Conservation (phyloP, 139 green algal species). For the Micractinium conductrix region DNA sequence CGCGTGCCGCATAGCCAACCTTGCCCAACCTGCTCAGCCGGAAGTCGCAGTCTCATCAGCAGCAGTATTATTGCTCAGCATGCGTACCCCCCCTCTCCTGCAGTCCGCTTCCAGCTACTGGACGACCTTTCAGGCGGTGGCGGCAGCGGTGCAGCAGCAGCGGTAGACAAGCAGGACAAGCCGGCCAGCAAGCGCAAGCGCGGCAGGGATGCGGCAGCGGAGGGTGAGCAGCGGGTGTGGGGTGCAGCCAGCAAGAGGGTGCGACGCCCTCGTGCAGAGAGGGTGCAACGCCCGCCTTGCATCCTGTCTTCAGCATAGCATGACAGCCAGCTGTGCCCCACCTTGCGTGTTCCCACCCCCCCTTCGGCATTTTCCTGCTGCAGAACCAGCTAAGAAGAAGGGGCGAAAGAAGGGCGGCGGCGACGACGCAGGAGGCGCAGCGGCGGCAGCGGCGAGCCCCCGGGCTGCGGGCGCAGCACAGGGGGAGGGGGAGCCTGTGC, state of each 20-base stretch:
- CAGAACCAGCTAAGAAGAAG: conserved; percentile 31
- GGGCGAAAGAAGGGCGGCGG: conserved; percentile 17
- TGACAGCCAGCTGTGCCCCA: background rate
- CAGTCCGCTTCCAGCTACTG: conserved; percentile 28
- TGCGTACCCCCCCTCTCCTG: no score
- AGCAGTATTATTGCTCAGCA: no score
- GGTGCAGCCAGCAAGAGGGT: no score
- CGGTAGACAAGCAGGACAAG: background rate
- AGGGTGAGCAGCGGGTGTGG: background rate
- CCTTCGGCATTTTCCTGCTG: no score
- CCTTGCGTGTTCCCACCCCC: background rate
- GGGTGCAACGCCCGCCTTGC: no score
- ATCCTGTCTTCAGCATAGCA: background rate
- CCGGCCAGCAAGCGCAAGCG: conserved; percentile 27
- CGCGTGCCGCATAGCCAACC: no score
- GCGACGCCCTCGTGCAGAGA: no score
- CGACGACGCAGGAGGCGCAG: background rate
- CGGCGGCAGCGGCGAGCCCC: background rate
- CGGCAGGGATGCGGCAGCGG: conserved; percentile 9
- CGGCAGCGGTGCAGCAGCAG: background rate
- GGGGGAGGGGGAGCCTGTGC: conserved; percentile 33
- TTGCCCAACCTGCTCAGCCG: no score
- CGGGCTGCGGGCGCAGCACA: background rate
- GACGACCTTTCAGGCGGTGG: background rate
- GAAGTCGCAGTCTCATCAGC: no score